These are phyloP conservation scores for Aspergillus sp. DNA, from an alignment of 2,329 filamentous ascomycete species.

Conservation along the genomic window DNA sequence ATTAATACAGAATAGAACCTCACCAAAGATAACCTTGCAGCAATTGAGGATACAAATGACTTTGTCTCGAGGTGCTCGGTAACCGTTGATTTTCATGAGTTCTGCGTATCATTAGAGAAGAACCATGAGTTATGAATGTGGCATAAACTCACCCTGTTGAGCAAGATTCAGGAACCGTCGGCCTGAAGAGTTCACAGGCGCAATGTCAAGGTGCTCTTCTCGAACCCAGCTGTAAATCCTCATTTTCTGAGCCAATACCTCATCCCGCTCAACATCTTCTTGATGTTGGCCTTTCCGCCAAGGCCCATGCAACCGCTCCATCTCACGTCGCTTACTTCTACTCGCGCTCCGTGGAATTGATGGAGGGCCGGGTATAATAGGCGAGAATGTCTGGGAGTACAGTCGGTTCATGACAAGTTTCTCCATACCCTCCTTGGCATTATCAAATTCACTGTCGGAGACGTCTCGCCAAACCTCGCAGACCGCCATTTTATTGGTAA, in stretches of 20 bases:
- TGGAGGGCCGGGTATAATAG: conserved; percentile 80
- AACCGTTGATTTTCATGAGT: conserved; percentile 92
- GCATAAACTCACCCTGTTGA: conserved; percentile 66
- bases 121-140: background rate
- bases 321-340: conserved; percentile 67
- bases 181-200: conserved; percentile 78
- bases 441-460: conserved; percentile 96
- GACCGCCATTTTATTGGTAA: conserved; percentile 95
- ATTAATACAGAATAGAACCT: conserved; percentile 22
- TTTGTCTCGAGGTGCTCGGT: conserved; percentile 95
- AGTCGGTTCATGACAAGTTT: conserved; percentile 98
- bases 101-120: conserved; percentile 56
- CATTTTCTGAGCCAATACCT: conserved; percentile 94
- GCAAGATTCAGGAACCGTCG: conserved; percentile 84
- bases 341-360: conserved; percentile 59
- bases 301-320: conserved; percentile 69
- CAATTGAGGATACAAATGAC: conserved; percentile 98
- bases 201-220: conserved; percentile 92
- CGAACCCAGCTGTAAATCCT: conserved; percentile 94
- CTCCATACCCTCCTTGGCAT: conserved; percentile 97
- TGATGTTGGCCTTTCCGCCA: conserved; percentile 95
- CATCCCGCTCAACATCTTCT: conserved; percentile 94
- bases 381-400: conserved; percentile 94
- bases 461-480: conserved; percentile 97
- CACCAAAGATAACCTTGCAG: conserved; percentile 98